Evolutionary conservation across 2,329 filamentous ascomycete genomes (phyloP), one percentile per base, ranked within the genome.

Genomic region (Dothiorella sarmentorum): DNA sequence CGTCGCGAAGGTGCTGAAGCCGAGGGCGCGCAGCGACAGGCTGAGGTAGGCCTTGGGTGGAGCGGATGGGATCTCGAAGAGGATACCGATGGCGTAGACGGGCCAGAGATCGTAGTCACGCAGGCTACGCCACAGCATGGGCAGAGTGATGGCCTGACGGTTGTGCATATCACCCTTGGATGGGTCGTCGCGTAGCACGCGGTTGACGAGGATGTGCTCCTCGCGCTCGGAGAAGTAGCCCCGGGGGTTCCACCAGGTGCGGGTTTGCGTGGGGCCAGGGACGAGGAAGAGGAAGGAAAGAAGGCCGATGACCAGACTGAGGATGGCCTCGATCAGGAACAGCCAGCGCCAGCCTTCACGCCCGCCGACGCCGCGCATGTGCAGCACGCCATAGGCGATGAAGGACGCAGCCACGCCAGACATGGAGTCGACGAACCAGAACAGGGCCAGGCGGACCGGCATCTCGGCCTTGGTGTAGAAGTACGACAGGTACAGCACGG

Each of bases 121-220:
- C 7, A 83, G 61, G 24, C 78, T 78, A 11, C 78, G 63, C 74
- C 77, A 80, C 13, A 84, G 71, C 69, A 82, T 77, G 26, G 63
- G 68, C 0, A 73, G 68, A 0, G 74, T 77, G 5, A 85, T 68
- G 0, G 78, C 79, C 66, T 85, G 80, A 3, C 82, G 75, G 62
- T 85, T 85, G 68, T 85, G 81, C 82, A 85, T 85, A 61, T 78
- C 78, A n/a, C 81, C 81, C 62, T 85, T 85, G 45, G 76, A 78
- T 0, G 80, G 80, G 45, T 83, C 80, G 55, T 83, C 80, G 7
- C 80, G 75, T 10, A 83, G 70, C 22, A 86, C 76, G 22, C 81
- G 80, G 66, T 88, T 89, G 17, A 87, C 80, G 80, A 89, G 84
- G 65, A 89, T 88, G 59, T 83, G 81, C 65, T 89, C 86, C 66